Evolutionary conservation across 2,329 filamentous ascomycete genomes (phyloP).

Genomic region (Piedraia hortae): DNA sequence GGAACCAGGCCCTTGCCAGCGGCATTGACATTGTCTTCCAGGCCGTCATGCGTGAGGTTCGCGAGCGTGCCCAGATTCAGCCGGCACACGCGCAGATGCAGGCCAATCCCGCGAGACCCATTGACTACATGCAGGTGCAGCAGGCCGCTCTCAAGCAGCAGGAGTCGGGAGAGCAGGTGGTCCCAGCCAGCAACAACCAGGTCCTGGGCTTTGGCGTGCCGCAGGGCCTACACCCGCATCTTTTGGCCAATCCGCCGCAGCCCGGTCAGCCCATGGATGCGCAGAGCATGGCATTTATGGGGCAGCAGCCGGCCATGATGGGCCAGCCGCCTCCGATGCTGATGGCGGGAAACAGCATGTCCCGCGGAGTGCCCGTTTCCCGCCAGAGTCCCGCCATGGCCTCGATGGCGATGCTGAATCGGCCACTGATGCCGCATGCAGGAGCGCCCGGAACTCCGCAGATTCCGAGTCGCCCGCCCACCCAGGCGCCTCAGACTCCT

Average conservation of each 20-base stretch:
- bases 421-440: conserved; percentile 20
- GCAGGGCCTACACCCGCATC: not conserved
- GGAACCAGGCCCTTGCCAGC: too few species aligned
- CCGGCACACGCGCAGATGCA: too few species aligned
- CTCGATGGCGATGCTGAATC: conserved; percentile 22
- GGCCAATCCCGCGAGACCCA: too few species aligned
- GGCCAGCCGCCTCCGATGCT: conserved; percentile 16
- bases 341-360: conserved; percentile 11
- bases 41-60: too few species aligned
- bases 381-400: conserved; percentile 22
- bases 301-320: conserved; percentile 16
- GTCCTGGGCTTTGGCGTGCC: conserved; percentile 9
- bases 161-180: conserved; percentile 33
- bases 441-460: conserved; percentile 9
- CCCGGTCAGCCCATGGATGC: conserved; percentile 13
- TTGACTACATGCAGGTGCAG: too few species aligned
- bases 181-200: conserved; percentile 30
- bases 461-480: conserved; percentile 8
- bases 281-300: conserved; percentile 16
- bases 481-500: conserved; percentile 7
- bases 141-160: too few species aligned
- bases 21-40: too few species aligned
- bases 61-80: too few species aligned
- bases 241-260: conserved; percentile 6
- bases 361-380: too few species aligned